Percentiles rank a stretch among this genome's conserved stretches.
phyloP scores from a whole-genome alignment of 1,139 yeast genomes.

The Candida smagusa region DNA sequence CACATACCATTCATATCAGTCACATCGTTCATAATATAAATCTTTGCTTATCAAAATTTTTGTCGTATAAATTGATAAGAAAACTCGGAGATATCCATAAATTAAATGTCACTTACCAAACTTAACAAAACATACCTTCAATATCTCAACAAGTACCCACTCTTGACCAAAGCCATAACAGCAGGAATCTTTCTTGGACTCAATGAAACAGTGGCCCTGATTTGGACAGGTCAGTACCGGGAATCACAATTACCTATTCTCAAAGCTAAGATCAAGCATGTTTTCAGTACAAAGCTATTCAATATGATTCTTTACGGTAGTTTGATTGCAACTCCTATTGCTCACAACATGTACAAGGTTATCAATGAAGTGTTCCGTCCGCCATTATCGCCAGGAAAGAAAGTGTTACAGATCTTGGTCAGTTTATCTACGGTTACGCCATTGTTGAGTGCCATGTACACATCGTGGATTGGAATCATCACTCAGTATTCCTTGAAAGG shows the following conservation, averaged over 20 bases:
- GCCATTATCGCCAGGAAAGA: constrained; percentile 34
- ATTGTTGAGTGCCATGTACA: constrained; percentile 52
- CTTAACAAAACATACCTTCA: constrained; percentile 33
- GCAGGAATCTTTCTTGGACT: constrained; percentile 55
- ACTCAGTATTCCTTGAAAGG: constrained; percentile 23
- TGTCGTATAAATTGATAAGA: neutral
- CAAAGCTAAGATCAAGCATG: constrained; percentile 27
- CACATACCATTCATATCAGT: too few relatives aligned
- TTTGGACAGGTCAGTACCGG: constrained; percentile 45
- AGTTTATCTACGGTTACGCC: constrained; percentile 67
- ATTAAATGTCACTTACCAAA: constrained; percentile 9
- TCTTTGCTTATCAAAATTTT: too few relatives aligned
- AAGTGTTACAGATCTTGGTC: constrained; percentile 56
- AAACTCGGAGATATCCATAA: constrained; percentile 1
- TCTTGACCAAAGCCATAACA: constrained; percentile 59
- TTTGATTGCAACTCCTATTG: constrained; percentile 66
- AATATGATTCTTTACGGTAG: constrained; percentile 75
- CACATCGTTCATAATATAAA: too few relatives aligned
- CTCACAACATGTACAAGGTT: constrained; percentile 56
- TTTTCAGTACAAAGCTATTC: constrained; percentile 47
- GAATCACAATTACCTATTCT: constrained; percentile 16
- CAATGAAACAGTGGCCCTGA: constrained; percentile 57
- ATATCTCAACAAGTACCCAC: constrained; percentile 46
- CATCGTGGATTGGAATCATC: constrained; percentile 52
- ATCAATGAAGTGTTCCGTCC: constrained; percentile 44